These are phyloP conservation scores for Scutellaria minor DNA, from an alignment of 257 asterid species.

Conservation along the genomic window DNA sequence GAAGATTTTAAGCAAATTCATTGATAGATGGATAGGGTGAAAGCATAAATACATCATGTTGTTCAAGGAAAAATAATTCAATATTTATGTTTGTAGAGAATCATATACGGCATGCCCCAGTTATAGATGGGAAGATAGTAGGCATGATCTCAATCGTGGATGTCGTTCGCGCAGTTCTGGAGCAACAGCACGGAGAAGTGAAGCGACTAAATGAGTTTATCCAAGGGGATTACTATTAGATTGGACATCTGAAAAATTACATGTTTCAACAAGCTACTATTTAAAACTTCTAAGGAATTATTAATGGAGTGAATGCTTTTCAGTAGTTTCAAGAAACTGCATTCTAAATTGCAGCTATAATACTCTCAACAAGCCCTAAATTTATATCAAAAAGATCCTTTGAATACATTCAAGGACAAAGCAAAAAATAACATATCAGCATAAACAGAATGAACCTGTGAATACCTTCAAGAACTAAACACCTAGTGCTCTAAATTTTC, in stretches of 20 bases:
- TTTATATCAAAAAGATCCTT: slow-evolving; percentile 20
- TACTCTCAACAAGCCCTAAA: background rate
- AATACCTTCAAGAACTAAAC: background rate
- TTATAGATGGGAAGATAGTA: slow-evolving; percentile 75
- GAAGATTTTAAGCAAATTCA: background rate
- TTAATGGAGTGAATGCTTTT: background rate
- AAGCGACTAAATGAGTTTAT: slow-evolving; percentile 64
- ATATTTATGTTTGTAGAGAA: slow-evolving; percentile 52
- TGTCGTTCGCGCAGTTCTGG: slow-evolving; percentile 72
- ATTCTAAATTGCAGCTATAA: background rate
- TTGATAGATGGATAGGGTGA: background rate
- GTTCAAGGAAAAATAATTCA: slow-evolving; percentile 7
- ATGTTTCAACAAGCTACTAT: background rate
- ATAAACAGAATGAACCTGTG: slow-evolving; percentile 8
- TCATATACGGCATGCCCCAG: slow-evolving; percentile 77
- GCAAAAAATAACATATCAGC: background rate
- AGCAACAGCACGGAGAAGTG: slow-evolving; percentile 72
- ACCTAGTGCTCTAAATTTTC: background rate
- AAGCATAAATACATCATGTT: slow-evolving; percentile 7
- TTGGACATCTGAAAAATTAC: background rate
- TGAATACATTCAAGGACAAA: background rate
- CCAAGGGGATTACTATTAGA: slow-evolving; percentile 64
- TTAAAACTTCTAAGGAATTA: background rate
- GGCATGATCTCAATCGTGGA: slow-evolving; percentile 79
- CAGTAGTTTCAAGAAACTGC: slow-evolving; percentile 21